Base-by-base conservation (phyloP, 169 alveolate species). In the Plasmodium reichenowi region DNA sequence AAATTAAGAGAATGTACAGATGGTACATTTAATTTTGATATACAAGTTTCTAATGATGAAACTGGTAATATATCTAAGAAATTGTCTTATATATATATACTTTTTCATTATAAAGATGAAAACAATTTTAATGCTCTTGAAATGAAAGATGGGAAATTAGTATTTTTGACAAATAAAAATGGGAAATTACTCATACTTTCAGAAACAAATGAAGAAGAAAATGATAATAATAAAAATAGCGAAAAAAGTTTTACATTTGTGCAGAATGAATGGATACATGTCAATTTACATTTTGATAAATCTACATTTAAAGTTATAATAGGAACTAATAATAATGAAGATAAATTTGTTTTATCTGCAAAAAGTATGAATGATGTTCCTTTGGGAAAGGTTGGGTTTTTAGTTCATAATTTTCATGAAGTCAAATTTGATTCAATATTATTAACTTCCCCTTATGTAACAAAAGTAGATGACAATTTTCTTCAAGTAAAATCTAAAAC, bases 371-470 rank as follows among this genome's bases (percentile, higher is more conserved):
- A 91, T 45, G 15, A 48, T 20, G 88, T 92, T 92, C 70, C 76
- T 71, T 70, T 78, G 70, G 93, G 93, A 83, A 74, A 92, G 24
- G 92, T 94, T 63, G 94, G 86, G 15, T 76, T 94, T 47, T 59
- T 29, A 29, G 67, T 68, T 63, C 63, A 74, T 6, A 63, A 54
- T 58, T 71, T 91, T 22, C 52, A 66, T 48, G 94, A 91, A 54
- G 93, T 90, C 59, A 93, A 90, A 60, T 88, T 90, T 73, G 92
- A 87, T 71, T 66, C 89, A 1, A 83, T 83, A 17, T n/a, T 71
- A 48, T 63, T 83, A 15, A 68, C 86, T 32, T 24, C 80, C 20
- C 52, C 56, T 58, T 29, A 26, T 38, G 47, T 58, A 48, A 54
- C 64, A 70, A 43, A 83, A 17, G 10, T 17, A 58, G 26, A 83